These are phyloP conservation scores for Conticribra weissflogii DNA, from an alignment of 108 stramenopile species.

Conservation along the genomic window DNA sequence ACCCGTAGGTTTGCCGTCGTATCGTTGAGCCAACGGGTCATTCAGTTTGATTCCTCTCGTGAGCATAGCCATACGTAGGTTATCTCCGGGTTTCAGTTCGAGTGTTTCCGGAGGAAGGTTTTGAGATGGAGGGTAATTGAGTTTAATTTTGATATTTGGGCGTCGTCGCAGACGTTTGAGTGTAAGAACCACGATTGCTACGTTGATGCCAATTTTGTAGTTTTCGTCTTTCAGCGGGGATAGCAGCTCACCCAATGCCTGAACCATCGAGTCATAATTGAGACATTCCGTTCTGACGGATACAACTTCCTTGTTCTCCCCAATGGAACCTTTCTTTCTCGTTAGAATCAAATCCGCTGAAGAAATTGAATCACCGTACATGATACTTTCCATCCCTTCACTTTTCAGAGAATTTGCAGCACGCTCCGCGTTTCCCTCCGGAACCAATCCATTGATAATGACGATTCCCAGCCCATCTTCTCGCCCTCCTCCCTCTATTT, in stretches of 20 bases:
- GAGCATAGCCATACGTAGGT: constrained; percentile 50
- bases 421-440: constrained; percentile 37
- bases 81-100: constrained; percentile 44
- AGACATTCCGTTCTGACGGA: constrained; percentile 64
- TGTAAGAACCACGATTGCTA: constrained; percentile 22
- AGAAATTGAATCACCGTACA: constrained; percentile 41
- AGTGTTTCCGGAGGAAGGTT: constrained; percentile 19
- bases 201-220: constrained; percentile 3
- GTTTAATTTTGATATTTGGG: constrained; percentile 44
- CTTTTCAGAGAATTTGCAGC: background rate
- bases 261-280: constrained; percentile 61
- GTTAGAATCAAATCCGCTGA: constrained; percentile 23
- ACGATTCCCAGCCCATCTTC: constrained; percentile 53
- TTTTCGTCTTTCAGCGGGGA: constrained; percentile 2
- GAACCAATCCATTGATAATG: constrained; percentile 38
- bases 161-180: constrained; percentile 42
- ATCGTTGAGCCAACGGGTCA: constrained; percentile 48
- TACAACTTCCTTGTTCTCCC: constrained; percentile 27
- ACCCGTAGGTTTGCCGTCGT: constrained; percentile 33
- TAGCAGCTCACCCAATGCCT: constrained; percentile 24
- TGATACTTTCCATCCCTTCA: constrained; percentile 22
- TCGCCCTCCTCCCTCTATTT: constrained; percentile 47
- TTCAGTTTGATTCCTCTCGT: constrained; percentile 47
- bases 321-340: constrained; percentile 1
- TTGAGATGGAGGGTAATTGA: constrained; percentile 44